Conservation (phyloP, 345 rosid genomes). For the Streptanthus diversifolius region DNA sequence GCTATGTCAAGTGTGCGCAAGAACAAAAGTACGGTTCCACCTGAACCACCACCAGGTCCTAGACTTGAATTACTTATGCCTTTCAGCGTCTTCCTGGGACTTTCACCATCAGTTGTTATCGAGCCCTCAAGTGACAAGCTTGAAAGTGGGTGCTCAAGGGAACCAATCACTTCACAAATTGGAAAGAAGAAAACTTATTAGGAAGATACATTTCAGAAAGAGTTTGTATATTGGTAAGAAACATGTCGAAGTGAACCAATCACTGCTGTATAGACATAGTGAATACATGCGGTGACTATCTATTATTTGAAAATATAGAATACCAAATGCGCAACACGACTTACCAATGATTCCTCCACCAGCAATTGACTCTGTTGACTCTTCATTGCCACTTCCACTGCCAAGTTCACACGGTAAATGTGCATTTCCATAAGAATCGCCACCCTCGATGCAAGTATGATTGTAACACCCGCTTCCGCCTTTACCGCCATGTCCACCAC, state of each 20-base stretch:
- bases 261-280: background rate
- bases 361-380: constrained; percentile 60
- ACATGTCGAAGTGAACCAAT: background rate
- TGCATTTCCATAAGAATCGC: constrained; percentile 68
- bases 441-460: constrained; percentile 68
- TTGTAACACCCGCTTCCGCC: constrained; percentile 82
- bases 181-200: background rate
- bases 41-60: constrained; percentile 96
- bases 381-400: constrained; percentile 86
- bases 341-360: constrained; percentile 93
- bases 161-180: constrained; percentile 78
- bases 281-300: background rate
- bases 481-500: constrained; percentile 95
- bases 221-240: background rate
- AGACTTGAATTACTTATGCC: constrained; percentile 37
- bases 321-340: constrained; percentile 7
- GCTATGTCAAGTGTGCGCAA: constrained; percentile 51
- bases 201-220: background rate
- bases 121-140: constrained; percentile 76
- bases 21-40: constrained; percentile 86
- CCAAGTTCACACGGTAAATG: constrained; percentile 97
- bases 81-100: constrained; percentile 53
- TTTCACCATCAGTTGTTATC: constrained; percentile 77
- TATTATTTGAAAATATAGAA: background rate
- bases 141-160: constrained; percentile 75